phyloP scores from a whole-genome alignment of 1,284 basidiomycete species.

The Fomitiporia mediterranea region DNA sequence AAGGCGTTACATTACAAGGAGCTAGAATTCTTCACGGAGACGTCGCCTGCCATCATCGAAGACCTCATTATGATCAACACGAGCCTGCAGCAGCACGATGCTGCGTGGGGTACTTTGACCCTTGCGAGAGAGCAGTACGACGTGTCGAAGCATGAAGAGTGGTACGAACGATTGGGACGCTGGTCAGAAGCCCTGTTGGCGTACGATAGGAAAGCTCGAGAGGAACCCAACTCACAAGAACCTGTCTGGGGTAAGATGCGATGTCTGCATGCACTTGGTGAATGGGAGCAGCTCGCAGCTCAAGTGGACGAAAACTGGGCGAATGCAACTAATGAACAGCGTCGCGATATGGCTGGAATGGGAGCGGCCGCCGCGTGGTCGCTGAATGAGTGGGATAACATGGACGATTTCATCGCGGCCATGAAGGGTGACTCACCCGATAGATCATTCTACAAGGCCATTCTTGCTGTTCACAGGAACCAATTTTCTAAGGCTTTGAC shows the following conservation, averaged over 20 bases:
- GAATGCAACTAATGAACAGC: slow-evolving; percentile 78
- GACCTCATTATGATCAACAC: slow-evolving; percentile 97
- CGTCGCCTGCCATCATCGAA: slow-evolving; percentile 83
- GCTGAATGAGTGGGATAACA: slow-evolving; percentile 93
- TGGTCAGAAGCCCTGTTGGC: slow-evolving; percentile 94
- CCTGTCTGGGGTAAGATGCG: slow-evolving; percentile 89
- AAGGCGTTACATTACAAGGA: slow-evolving; percentile 99
- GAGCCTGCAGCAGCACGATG: slow-evolving; percentile 93
- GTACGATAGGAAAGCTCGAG: slow-evolving; percentile 76
- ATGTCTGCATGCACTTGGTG: slow-evolving; percentile 94
- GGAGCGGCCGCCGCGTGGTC: slow-evolving; percentile 98
- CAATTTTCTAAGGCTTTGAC: slow-evolving; percentile 89
- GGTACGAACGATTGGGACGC: slow-evolving; percentile 95
- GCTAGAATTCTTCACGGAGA: slow-evolving; percentile 92
- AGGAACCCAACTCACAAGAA: slow-evolving; percentile 68
- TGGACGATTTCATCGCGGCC: slow-evolving; percentile 95
- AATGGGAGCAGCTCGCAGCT: slow-evolving; percentile 91
- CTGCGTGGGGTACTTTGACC: slow-evolving; percentile 90
- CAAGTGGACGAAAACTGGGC: slow-evolving; percentile 91
- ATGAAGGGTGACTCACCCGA: slow-evolving; percentile 96
- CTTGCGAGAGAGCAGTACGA: slow-evolving; percentile 85
- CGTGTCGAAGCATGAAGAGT: slow-evolving; percentile 87
- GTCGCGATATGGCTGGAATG: slow-evolving; percentile 91
- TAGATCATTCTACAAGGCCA: slow-evolving; percentile 93
- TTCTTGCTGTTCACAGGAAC: slow-evolving; percentile 93